Conservation (phyloP, 108 stramenopile species). For the Halocafeteria seosinensis region DNA sequence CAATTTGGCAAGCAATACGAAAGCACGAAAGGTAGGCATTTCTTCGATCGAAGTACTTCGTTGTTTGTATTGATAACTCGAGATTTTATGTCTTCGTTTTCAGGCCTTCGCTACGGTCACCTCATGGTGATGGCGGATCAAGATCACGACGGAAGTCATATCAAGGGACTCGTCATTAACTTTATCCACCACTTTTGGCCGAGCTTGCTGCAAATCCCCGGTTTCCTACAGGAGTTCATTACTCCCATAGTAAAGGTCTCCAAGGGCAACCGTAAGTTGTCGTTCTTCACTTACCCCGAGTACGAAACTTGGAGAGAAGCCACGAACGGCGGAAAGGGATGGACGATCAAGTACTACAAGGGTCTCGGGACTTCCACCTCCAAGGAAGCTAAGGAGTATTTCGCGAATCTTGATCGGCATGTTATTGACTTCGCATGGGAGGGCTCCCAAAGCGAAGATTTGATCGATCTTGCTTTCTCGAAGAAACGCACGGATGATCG, state of each 20-base stretch:
- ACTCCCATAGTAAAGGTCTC: conserved; percentile 96
- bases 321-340: conserved; percentile 71
- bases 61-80: too few relatives aligned
- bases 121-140: conserved; percentile 99
- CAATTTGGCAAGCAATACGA: conserved; percentile 67
- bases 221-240: conserved; percentile 95
- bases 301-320: conserved; percentile 77
- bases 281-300: conserved; percentile 83
- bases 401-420: conserved; percentile 35
- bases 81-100: too few relatives aligned
- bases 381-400: conserved; percentile 70
- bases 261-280: conserved; percentile 54
- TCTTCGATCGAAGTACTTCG: too few relatives aligned
- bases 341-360: conserved; percentile 86
- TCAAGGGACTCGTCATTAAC: conserved; percentile 99
- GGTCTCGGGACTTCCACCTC: conserved; percentile 89
- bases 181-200: conserved; percentile 95
- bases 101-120: conserved; percentile 77
- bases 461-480: conserved; percentile 93
- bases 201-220: conserved; percentile 67
- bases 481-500: conserved; percentile 81
- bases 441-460: conserved; percentile 23
- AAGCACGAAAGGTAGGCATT: conserved; percentile 50
- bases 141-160: conserved; percentile 96
- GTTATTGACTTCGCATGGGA: conserved; percentile 34